These are phyloP conservation scores for Boletus vermiculosoides DNA, from an alignment of 768 basidiomycete species.

Conservation along the genomic window DNA sequence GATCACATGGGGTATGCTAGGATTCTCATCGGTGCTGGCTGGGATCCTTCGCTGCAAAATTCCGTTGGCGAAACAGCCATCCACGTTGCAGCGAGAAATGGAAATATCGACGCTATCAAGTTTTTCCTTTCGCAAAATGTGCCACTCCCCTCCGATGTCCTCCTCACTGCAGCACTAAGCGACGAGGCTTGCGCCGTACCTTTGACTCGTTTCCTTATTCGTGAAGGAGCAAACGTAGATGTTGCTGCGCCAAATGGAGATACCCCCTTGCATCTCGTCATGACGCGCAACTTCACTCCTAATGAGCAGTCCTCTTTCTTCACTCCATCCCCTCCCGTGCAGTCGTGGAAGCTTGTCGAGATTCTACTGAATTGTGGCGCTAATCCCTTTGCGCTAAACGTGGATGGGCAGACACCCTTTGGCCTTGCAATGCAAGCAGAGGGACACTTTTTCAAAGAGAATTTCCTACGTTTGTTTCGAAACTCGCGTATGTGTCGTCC, in stretches of 20 bases:
- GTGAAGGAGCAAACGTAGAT: neutral
- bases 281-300: neutral
- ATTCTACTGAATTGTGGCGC: neutral
- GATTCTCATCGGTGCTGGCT: neutral
- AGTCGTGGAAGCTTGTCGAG: neutral
- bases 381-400: neutral
- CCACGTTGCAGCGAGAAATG: neutral
- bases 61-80: neutral
- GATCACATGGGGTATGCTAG: neutral
- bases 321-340: neutral
- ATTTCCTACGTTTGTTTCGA: slow-evolving; percentile 5
- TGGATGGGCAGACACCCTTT: neutral
- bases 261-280: neutral
- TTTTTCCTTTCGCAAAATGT: neutral
- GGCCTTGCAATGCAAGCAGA: neutral
- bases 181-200: too few species aligned
- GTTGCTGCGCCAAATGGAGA: neutral
- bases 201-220: neutral
- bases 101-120: neutral
- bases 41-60: neutral
- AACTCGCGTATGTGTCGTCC: neutral
- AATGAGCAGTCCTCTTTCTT: neutral
- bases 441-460: neutral
- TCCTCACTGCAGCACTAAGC: neutral
- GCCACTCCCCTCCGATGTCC: neutral